Evolutionary conservation across 2,329 filamentous ascomycete genomes (phyloP).

Genomic region (Pleoardoris graminearum): DNA sequence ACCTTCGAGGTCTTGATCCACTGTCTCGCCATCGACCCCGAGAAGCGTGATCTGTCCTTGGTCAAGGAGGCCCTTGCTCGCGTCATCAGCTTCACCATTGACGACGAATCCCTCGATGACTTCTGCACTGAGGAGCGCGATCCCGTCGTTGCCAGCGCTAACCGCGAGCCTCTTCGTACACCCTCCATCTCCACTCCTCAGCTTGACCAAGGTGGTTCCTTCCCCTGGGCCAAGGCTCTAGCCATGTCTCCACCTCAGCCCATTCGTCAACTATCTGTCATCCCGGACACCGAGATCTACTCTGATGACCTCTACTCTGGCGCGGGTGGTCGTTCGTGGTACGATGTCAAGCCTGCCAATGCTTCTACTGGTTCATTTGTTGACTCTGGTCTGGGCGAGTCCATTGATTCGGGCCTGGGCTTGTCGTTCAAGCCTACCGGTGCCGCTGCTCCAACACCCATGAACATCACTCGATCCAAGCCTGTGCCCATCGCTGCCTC

Average conservation of each 20-base stretch:
- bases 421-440: slow-evolving; percentile 78
- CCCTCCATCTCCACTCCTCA: slow-evolving; percentile 90
- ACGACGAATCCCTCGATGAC: slow-evolving; percentile 88
- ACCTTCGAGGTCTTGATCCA: slow-evolving; percentile 92
- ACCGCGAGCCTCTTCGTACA: slow-evolving; percentile 92
- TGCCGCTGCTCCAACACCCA: slow-evolving; percentile 49
- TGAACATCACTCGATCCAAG: slow-evolving; percentile 61
- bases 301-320: slow-evolving; percentile 82
- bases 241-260: slow-evolving; percentile 72
- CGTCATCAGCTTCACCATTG: slow-evolving; percentile 87
- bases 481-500: slow-evolving; percentile 81
- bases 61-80: slow-evolving; percentile 78
- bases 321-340: slow-evolving; percentile 66
- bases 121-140: slow-evolving; percentile 85
- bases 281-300: slow-evolving; percentile 77
- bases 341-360: slow-evolving; percentile 73
- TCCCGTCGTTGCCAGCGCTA: slow-evolving; percentile 75
- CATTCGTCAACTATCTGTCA: slow-evolving; percentile 83
- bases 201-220: slow-evolving; percentile 74
- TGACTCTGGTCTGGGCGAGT: slow-evolving; percentile 79
- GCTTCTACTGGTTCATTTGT: slow-evolving; percentile 83
- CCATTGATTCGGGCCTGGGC: slow-evolving; percentile 80
- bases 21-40: slow-evolving; percentile 88
- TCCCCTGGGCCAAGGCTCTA: slow-evolving; percentile 93
- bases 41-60: slow-evolving; percentile 78